A percentile compares a stretch with the other conserved stretches of the same genome.
These are phyloP conservation scores for Elongisporangium anandrum DNA, from an alignment of 352 stramenopile genomes.

Conservation along the genomic window DNA sequence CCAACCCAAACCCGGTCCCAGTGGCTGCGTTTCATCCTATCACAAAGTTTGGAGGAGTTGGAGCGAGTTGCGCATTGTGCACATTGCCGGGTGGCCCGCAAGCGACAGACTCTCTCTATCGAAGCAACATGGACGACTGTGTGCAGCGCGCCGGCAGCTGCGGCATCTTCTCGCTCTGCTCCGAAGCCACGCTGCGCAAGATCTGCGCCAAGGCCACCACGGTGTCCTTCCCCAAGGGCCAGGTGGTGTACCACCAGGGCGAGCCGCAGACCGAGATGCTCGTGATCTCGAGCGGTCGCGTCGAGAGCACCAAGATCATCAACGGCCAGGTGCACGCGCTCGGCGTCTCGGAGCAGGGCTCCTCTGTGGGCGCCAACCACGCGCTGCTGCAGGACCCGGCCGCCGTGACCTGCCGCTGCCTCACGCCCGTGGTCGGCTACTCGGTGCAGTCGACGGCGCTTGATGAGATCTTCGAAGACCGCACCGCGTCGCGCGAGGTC, in stretches of 20 bases:
- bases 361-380: conserved; percentile 76
- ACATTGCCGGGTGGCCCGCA: not conserved
- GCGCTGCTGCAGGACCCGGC: conserved; percentile 72
- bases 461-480: conserved; percentile 73
- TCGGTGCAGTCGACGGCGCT: conserved; percentile 65
- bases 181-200: conserved; percentile 71
- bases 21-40: conserved; percentile 2
- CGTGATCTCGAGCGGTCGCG: conserved; percentile 54
- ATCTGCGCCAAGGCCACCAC: conserved; percentile 61
- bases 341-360: conserved; percentile 37
- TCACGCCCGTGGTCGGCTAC: conserved; percentile 79
- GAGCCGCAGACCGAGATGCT: conserved; percentile 80
- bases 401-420: conserved; percentile 71
- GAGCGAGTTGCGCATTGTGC: not conserved
- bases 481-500: conserved; percentile 69
- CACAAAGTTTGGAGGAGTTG: not conserved
- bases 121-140: conserved; percentile 53
- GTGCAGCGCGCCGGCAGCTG: conserved; percentile 51
- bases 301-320: conserved; percentile 80
- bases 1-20: not conserved
- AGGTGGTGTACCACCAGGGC: conserved; percentile 77
- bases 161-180: conserved; percentile 83
- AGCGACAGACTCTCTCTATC: conserved; percentile 2
- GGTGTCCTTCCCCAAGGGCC: conserved; percentile 69
- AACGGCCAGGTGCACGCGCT: conserved; percentile 80